Conservation (phyloP, 169 alveolate species). For the Cystoisospora suis region DNA sequence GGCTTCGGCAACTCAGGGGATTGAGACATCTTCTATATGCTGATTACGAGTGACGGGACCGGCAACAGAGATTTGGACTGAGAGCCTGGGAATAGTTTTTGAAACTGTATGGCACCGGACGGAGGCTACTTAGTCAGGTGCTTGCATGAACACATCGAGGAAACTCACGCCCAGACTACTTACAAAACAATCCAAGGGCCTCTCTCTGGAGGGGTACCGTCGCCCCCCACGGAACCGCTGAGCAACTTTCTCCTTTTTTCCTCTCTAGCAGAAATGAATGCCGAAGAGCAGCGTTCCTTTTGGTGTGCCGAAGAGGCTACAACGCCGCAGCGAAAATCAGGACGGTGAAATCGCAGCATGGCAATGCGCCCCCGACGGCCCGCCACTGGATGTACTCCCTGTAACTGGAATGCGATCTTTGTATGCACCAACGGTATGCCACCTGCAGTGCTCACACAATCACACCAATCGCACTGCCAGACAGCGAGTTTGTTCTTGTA, state of each 20-base stretch:
- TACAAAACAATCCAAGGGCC: constrained; percentile 57
- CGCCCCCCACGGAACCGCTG: not conserved
- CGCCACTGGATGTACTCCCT: constrained; percentile 78
- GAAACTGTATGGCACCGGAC: too few species aligned
- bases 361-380: constrained; percentile 77
- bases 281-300: not conserved
- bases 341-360: constrained; percentile 80
- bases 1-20: too few species aligned
- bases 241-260: not conserved
- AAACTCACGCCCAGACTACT: not conserved
- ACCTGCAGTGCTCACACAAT: too few species aligned
- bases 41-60: too few species aligned
- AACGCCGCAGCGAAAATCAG: constrained; percentile 77
- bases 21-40: too few species aligned
- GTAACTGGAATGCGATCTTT: constrained; percentile 74
- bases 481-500: too few species aligned
- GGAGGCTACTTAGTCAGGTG: too few species aligned
- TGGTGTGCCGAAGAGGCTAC: constrained; percentile 28
- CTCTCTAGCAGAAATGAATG: not conserved
- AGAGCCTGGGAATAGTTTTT: too few species aligned
- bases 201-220: not conserved
- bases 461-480: too few species aligned
- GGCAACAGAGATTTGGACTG: too few species aligned
- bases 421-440: constrained; percentile 73
- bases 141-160: too few species aligned